phyloP scores from a whole-genome alignment of 805 yeast species.

The Lachancea quebecensis region DNA sequence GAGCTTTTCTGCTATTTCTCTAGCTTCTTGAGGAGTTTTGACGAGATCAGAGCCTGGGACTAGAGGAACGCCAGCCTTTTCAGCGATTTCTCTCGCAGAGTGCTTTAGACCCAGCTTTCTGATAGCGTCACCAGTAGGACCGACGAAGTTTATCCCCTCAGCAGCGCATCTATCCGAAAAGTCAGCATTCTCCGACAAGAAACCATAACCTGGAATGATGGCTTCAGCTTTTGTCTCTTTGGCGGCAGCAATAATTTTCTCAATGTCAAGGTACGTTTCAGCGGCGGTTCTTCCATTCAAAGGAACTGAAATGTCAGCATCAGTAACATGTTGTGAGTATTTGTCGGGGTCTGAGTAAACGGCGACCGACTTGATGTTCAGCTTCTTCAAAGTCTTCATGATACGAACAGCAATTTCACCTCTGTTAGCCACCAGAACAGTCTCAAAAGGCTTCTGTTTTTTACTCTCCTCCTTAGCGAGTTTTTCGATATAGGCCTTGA shows the following conservation, averaged over 20 bases:
- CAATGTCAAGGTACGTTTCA: constrained; percentile 80
- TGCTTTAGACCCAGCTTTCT: constrained; percentile 89
- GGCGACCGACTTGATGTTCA: constrained; percentile 75
- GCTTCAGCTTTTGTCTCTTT: constrained; percentile 82
- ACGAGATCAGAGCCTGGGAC: constrained; percentile 96
- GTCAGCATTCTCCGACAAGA: constrained; percentile 92
- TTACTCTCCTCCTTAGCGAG: constrained; percentile 21
- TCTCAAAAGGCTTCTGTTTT: constrained; percentile 56
- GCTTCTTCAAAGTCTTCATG: constrained; percentile 75
- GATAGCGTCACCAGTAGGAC: constrained; percentile 94
- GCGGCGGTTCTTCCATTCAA: constrained; percentile 80
- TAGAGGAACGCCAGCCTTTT: constrained; percentile 84
- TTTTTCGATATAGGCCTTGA: constrained; percentile 52
- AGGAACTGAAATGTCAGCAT: constrained; percentile 77
- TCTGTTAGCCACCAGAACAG: constrained; percentile 92
- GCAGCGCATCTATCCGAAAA: constrained; percentile 80
- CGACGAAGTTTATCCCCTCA: constrained; percentile 87
- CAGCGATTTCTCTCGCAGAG: constrained; percentile 92
- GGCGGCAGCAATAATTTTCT: constrained; percentile 81
- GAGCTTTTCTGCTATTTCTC: constrained; percentile 60
- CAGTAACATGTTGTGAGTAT: constrained; percentile 76
- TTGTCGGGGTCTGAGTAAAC: constrained; percentile 87
- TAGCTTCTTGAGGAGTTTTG: constrained; percentile 64
- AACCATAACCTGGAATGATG: constrained; percentile 97
- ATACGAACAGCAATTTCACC: constrained; percentile 97